These are phyloP conservation scores for Hibiscus syriacus DNA, from an alignment of 345 rosid genomes.

Conservation along the genomic window DNA sequence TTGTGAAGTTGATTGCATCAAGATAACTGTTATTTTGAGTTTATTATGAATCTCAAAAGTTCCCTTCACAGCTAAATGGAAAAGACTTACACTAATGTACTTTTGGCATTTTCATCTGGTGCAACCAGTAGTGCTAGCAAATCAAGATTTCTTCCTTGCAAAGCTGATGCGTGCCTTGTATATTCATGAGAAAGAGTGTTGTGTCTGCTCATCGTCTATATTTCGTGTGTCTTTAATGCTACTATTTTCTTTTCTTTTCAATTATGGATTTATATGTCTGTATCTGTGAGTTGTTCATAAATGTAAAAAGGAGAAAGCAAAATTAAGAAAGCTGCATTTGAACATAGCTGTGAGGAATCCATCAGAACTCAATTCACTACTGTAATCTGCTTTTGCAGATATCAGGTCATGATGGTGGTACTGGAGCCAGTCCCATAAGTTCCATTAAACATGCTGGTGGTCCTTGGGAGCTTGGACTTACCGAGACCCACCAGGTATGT, in stretches of 20 bases:
- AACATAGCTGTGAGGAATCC: background rate
- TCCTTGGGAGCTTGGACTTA: conserved; percentile 97
- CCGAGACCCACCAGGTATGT: conserved; percentile 85
- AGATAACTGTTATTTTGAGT: background rate
- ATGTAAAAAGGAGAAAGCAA: background rate
- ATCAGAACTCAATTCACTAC: background rate
- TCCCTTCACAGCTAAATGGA: background rate
- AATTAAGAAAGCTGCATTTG: background rate
- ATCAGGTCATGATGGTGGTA: conserved; percentile 99
- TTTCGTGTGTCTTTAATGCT: background rate
- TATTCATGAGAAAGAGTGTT: background rate
- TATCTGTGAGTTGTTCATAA: background rate
- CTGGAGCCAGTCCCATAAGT: conserved; percentile 98
- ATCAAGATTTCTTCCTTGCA: background rate
- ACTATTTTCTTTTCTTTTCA: background rate
- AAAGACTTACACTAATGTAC: background rate
- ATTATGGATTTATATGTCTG: background rate
- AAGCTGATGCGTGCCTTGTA: background rate
- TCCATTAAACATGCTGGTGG: conserved; percentile 99
- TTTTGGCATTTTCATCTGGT: background rate
- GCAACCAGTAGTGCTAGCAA: background rate
- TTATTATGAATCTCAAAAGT: background rate
- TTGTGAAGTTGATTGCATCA: background rate
- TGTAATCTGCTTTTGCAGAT: conserved; percentile 41
- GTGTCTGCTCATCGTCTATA: background rate